Evolutionary conservation across 2,329 filamentous ascomycete species (phyloP).

Genomic region (Phaeomoniella chlamydospora): DNA sequence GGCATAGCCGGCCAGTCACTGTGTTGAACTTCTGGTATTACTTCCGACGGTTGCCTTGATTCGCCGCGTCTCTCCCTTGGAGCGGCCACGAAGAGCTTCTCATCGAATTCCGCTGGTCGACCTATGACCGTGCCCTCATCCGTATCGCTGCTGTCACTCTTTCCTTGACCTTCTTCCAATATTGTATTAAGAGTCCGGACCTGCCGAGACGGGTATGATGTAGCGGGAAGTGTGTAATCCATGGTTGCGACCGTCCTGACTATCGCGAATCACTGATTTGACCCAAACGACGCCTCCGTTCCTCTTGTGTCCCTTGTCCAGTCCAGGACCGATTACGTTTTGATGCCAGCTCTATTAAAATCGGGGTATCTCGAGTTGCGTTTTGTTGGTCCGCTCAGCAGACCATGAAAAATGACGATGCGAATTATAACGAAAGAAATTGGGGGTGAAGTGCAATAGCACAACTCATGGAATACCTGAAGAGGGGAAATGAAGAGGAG

Average conservation of each 20-base stretch:
- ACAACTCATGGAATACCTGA: not conserved
- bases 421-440: not conserved
- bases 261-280: slow-evolving; percentile 1
- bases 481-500: not conserved
- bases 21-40: slow-evolving; percentile 29
- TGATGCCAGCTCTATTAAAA: not conserved
- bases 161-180: slow-evolving; percentile 39
- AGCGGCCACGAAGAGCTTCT: slow-evolving; percentile 10
- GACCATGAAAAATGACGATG: not conserved
- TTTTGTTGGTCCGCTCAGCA: not conserved
- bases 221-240: slow-evolving; percentile 26
- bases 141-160: slow-evolving; percentile 12
- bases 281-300: not conserved
- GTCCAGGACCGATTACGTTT: not conserved
- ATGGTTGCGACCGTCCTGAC: slow-evolving; percentile 7
- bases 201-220: slow-evolving; percentile 42
- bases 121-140: slow-evolving; percentile 20
- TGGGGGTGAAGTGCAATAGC: not conserved
- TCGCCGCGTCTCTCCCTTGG: slow-evolving; percentile 6
- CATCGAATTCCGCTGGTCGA: slow-evolving; percentile 15
- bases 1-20: slow-evolving; percentile 45
- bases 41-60: slow-evolving; percentile 12
- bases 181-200: slow-evolving; percentile 49
- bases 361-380: not conserved
- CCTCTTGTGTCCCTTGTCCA: too few relatives aligned